Evolutionary conservation across 495 filamentous ascomycete genomes (phyloP).

Genomic region (Tuber microsphaerosporum): DNA sequence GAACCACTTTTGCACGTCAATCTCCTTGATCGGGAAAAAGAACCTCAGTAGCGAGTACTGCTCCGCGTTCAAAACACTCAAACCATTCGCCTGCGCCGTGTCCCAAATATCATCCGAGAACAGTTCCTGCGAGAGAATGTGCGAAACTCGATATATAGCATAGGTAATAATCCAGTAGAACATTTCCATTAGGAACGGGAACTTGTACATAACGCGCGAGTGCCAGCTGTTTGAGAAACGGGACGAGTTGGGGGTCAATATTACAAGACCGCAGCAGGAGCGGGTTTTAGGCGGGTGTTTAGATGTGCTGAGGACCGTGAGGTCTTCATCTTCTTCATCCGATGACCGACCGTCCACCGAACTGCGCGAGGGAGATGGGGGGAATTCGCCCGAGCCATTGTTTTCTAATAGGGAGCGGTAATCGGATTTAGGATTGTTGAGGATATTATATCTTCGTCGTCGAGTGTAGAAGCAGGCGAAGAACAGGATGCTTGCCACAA

Average conservation of each 20-base stretch:
- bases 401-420: conserved; percentile 44
- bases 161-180: conserved; percentile 75
- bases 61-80: conserved; percentile 57
- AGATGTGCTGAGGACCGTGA: conserved; percentile 34
- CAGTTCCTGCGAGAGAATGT: conserved; percentile 53
- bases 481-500: conserved; percentile 55
- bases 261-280: conserved; percentile 45
- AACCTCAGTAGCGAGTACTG: conserved; percentile 51
- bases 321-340: conserved; percentile 40
- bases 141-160: conserved; percentile 57
- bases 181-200: conserved; percentile 71
- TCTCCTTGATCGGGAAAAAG: conserved; percentile 53
- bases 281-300: conserved; percentile 49
- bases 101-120: conserved; percentile 61
- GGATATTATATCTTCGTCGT: conserved; percentile 48
- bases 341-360: background rate
- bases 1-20: conserved; percentile 56
- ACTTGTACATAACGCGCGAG: conserved; percentile 57
- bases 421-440: conserved; percentile 40
- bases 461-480: conserved; percentile 53
- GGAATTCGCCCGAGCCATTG: conserved; percentile 37
- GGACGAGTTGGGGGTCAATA: conserved; percentile 55
- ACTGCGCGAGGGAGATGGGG: conserved; percentile 42
- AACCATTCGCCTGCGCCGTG: conserved; percentile 58
- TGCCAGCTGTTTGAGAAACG: conserved; percentile 53